phyloP scores from a whole-genome alignment of 2,329 filamentous ascomycete genomes.

The Dactylellina haptotyla region DNA sequence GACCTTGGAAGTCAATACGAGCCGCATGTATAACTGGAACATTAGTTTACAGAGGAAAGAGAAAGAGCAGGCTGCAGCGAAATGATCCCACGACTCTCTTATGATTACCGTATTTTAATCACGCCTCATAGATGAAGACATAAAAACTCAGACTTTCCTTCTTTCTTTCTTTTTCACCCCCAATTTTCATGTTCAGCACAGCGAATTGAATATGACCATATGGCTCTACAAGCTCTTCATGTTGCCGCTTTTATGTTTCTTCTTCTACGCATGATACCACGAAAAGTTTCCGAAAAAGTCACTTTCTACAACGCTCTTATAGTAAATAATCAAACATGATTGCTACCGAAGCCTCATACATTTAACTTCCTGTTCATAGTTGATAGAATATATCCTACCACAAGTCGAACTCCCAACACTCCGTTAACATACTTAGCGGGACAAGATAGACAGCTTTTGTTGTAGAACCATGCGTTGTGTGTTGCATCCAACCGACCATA shows the following conservation, averaged over 20 bases:
- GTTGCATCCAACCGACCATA: background rate
- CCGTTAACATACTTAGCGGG: too few species aligned
- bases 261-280: constrained; percentile 10
- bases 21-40: constrained; percentile 99
- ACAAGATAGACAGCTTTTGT: too few species aligned
- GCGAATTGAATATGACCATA: too few species aligned
- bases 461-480: background rate
- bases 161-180: too few species aligned
- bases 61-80: constrained; percentile 67
- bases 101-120: constrained; percentile 58
- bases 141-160: constrained; percentile 1
- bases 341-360: background rate
- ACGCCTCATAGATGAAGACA: constrained; percentile 3
- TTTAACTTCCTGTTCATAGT: too few species aligned
- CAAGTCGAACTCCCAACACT: too few species aligned
- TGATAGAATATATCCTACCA: too few species aligned
- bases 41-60: constrained; percentile 95
- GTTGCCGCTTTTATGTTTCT: background rate
- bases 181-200: too few species aligned
- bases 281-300: background rate
- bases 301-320: background rate
- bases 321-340: background rate
- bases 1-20: constrained; percentile 96
- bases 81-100: constrained; percentile 9
- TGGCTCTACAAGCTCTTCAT: background rate